Evolutionary conservation across 2,329 filamentous ascomycete species (phyloP).

Genomic region (Paraconiothyrium sp.): DNA sequence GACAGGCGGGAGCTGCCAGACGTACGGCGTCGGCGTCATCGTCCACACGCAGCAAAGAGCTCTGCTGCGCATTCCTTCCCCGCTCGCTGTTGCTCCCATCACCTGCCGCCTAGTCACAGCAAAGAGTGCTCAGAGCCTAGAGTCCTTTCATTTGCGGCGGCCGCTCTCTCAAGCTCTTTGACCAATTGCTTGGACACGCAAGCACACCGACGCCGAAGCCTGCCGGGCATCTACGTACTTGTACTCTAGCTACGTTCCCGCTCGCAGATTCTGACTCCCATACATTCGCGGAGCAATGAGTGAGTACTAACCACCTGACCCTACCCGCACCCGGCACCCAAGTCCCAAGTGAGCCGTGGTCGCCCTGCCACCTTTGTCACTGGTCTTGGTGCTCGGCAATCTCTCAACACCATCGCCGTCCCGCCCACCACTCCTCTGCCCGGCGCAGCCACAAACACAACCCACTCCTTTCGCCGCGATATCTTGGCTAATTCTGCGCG

Average conservation of each 20-base stretch:
- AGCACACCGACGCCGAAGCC: background rate
- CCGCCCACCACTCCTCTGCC: conserved; percentile 21
- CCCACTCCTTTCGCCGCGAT: conserved; percentile 12
- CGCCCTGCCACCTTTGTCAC: conserved; percentile 14
- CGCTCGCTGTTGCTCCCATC: conserved; percentile 3
- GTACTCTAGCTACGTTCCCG: conserved; percentile 4
- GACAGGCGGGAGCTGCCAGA: conserved; percentile 5
- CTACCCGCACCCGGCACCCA: background rate
- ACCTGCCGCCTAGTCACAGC: conserved; percentile 6
- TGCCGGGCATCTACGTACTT: conserved; percentile 7
- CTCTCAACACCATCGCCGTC: conserved; percentile 9
- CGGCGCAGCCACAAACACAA: conserved; percentile 28
- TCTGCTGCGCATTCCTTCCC: conserved; percentile 4
- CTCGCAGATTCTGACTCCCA: conserved; percentile 10
- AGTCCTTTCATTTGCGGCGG: background rate
- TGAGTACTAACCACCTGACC: conserved; percentile 6
- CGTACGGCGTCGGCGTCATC: conserved; percentile 4
- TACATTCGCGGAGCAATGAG: conserved; percentile 13
- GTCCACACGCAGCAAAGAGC: background rate
- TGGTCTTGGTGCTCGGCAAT: conserved; percentile 16
- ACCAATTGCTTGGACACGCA: conserved; percentile 11
- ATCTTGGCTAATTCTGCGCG: conserved; percentile 37
- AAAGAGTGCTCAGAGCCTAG: background rate
- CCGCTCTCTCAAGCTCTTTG: background rate
- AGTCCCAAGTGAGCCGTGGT: conserved; percentile 2